These are phyloP conservation scores for Talaromyces sp. DNA, from an alignment of 2,329 filamentous ascomycete species.

Conservation along the genomic window DNA sequence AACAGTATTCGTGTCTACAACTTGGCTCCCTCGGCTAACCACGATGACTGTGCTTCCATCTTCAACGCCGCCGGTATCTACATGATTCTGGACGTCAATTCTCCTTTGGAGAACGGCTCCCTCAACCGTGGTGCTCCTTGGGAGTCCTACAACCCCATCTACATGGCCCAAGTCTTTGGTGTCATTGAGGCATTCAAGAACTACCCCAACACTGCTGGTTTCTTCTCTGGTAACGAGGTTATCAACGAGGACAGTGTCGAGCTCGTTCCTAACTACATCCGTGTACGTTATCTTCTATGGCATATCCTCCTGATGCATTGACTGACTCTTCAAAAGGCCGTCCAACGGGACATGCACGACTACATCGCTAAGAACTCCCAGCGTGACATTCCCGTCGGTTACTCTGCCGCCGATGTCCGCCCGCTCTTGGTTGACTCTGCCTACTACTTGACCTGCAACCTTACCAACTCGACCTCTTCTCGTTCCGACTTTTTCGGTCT, in stretches of 20 bases:
- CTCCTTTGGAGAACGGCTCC: conserved; percentile 55
- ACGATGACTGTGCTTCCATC: conserved; percentile 62
- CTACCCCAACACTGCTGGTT: conserved; percentile 65
- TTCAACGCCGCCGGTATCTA: conserved; percentile 68
- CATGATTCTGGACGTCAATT: conserved; percentile 66
- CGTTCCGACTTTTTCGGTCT: conserved; percentile 65
- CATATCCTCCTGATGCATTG: conserved; percentile 28
- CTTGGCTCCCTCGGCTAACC: conserved; percentile 58
- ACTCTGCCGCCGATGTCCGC: conserved; percentile 65
- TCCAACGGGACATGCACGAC: conserved; percentile 66
- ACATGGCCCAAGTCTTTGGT: conserved; percentile 59
- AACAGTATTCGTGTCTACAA: conserved; percentile 68
- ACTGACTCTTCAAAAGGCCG: conserved; percentile 41
- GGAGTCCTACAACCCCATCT: conserved; percentile 55
- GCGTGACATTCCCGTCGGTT: conserved; percentile 64
- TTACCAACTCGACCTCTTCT: conserved; percentile 50
- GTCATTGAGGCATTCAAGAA: conserved; percentile 66
- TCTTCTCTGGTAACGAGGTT: conserved; percentile 68
- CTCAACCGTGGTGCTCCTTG: conserved; percentile 57
- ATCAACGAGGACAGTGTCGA: conserved; percentile 61
- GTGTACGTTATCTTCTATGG: conserved; percentile 34
- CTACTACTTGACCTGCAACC: conserved; percentile 60
- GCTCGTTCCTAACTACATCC: conserved; percentile 58
- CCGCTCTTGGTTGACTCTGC: conserved; percentile 60
- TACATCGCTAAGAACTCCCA: conserved; percentile 61